phyloP scores from a whole-genome alignment of 2,329 filamentous ascomycete species.

The Albophoma yamanashiensis region DNA sequence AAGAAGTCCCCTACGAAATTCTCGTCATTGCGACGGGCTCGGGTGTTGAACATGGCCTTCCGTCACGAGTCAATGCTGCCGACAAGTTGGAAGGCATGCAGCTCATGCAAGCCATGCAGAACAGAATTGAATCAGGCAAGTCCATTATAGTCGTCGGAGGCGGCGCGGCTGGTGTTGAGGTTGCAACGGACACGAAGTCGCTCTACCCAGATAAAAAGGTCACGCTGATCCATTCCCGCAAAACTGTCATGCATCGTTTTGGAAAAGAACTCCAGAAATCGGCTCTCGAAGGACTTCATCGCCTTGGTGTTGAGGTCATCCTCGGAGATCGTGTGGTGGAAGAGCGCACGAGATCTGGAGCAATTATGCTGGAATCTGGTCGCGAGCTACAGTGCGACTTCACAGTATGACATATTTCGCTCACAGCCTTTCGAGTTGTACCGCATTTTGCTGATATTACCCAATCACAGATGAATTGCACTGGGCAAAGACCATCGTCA shows the following conservation, averaged over 20 bases:
- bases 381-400: background rate
- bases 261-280: background rate
- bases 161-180: background rate
- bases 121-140: background rate
- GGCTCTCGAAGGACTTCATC: background rate
- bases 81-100: background rate
- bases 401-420: background rate
- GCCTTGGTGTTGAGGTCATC: background rate
- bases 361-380: background rate
- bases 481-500: background rate
- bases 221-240: background rate
- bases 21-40: background rate
- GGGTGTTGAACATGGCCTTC: background rate
- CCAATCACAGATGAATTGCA: background rate
- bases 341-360: background rate
- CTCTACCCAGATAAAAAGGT: background rate
- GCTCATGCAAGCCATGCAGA: background rate
- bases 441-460: background rate
- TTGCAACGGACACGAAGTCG: background rate
- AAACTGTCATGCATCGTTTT: background rate
- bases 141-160: background rate
- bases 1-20: background rate
- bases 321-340: background rate
- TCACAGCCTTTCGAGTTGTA: background rate
- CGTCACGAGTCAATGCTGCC: background rate